These are phyloP conservation scores for Epichloe festucae DNA, from an alignment of 2,329 filamentous ascomycete species.

Conservation along the genomic window DNA sequence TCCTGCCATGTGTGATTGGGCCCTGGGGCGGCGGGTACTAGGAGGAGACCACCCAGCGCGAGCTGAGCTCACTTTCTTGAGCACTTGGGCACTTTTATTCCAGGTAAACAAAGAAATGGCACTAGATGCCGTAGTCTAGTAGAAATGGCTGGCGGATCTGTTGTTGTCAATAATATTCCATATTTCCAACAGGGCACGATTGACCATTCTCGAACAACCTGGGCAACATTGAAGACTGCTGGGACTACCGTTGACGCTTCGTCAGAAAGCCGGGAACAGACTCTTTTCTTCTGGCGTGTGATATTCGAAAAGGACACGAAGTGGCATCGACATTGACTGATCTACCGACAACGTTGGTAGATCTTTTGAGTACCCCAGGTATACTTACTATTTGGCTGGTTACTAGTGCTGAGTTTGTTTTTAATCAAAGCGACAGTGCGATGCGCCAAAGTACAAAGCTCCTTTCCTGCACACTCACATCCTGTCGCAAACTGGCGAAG, in stretches of 20 bases:
- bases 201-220: too few relatives aligned
- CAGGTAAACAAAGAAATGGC: neutral
- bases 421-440: too few relatives aligned
- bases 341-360: neutral
- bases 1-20: slow-evolving; percentile 25
- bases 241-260: too few relatives aligned
- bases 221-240: too few relatives aligned
- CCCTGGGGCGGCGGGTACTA: slow-evolving; percentile 10
- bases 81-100: neutral
- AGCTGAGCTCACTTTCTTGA: neutral
- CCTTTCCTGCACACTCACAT: neutral
- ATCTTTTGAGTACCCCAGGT: neutral
- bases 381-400: too few relatives aligned
- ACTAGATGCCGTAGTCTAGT: neutral
- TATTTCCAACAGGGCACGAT: too few relatives aligned
- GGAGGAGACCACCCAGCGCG: neutral
- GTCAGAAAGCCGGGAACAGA: too few relatives aligned
- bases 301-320: too few relatives aligned
- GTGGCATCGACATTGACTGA: too few relatives aligned
- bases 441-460: neutral
- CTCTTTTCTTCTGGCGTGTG: neutral
- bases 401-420: too few relatives aligned
- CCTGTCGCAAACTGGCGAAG: neutral
- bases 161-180: too few relatives aligned
- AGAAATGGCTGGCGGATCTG: too few relatives aligned